Percentiles rank a stretch among this genome's conserved stretches.
These are phyloP conservation scores for Hypoxylon sp. DNA, from an alignment of 2,329 filamentous ascomycete species.

Conservation along the genomic window DNA sequence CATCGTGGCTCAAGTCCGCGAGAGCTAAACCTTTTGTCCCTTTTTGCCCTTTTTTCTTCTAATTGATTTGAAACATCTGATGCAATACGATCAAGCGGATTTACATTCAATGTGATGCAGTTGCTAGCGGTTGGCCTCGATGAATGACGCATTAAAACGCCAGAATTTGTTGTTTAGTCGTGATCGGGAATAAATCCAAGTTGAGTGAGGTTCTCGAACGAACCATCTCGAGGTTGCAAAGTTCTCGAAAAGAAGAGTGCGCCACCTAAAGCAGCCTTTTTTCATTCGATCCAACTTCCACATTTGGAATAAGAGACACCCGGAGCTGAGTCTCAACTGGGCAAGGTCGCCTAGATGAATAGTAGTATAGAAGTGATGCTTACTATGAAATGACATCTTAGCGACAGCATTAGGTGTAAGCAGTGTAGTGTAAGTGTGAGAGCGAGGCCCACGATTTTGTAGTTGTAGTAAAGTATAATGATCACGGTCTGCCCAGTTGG, in stretches of 20 bases:
- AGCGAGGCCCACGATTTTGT: conserved; percentile 24
- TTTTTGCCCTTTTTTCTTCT: too few relatives aligned
- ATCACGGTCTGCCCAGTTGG: conserved; percentile 29
- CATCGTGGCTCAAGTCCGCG: too few relatives aligned
- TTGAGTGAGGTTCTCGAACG: conserved; percentile 6
- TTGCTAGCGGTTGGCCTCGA: background rate
- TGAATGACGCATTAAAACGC: conserved; percentile 21
- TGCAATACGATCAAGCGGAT: background rate
- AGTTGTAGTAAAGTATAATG: conserved; percentile 42
- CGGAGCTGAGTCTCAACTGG: conserved; percentile 29
- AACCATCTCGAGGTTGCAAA: conserved; percentile 21
- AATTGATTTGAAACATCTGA: background rate
- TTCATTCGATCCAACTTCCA: conserved; percentile 29
- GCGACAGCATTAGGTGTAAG: conserved; percentile 29
- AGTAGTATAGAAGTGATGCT: conserved; percentile 30
- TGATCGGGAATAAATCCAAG: conserved; percentile 2
- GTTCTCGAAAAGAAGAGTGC: conserved; percentile 16
- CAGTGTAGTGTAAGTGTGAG: conserved; percentile 29
- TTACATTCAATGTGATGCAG: conserved; percentile 2
- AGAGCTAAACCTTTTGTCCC: too few relatives aligned
- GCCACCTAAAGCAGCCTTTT: conserved; percentile 17
- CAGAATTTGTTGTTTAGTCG: conserved; percentile 24
- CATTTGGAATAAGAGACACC: conserved; percentile 25
- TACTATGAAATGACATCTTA: conserved; percentile 35
- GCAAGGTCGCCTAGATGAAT: conserved; percentile 33